A percentile compares a stretch with the other conserved stretches of the same genome.
Conservation (phyloP, 345 rosid species). For the Mangifera indica region DNA sequence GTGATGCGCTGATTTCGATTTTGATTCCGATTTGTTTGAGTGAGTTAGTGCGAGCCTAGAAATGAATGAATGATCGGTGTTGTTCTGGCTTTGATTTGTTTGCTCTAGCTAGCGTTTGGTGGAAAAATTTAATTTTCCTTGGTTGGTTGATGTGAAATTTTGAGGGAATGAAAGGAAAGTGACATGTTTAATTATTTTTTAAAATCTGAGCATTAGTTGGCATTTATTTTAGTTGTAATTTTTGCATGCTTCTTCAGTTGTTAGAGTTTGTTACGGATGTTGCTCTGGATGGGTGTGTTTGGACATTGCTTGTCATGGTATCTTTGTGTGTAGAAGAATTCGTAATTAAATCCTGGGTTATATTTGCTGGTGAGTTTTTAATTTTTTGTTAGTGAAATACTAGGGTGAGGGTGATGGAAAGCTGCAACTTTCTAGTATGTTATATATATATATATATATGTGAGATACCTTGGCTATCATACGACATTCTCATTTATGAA, state of each 20-base stretch:
- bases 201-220: background rate
- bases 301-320: background rate
- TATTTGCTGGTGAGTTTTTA: background rate
- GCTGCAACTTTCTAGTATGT: too few species aligned
- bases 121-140: background rate
- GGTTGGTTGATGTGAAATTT: background rate
- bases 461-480: background rate
- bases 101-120: background rate
- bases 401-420: background rate
- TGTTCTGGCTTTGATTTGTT: background rate
- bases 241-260: background rate
- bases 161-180: background rate
- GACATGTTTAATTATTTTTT: background rate
- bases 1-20: conserved; percentile 9
- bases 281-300: background rate
- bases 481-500: background rate
- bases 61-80: background rate
- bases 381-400: background rate
- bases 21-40: conserved; percentile 9
- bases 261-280: too few species aligned
- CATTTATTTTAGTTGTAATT: background rate
- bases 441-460: background rate
- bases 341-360: background rate
- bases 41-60: conserved; percentile 22
- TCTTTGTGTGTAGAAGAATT: background rate